Conservation (phyloP, 2,329 filamentous ascomycete species). For the Exophiala oligosperma region DNA sequence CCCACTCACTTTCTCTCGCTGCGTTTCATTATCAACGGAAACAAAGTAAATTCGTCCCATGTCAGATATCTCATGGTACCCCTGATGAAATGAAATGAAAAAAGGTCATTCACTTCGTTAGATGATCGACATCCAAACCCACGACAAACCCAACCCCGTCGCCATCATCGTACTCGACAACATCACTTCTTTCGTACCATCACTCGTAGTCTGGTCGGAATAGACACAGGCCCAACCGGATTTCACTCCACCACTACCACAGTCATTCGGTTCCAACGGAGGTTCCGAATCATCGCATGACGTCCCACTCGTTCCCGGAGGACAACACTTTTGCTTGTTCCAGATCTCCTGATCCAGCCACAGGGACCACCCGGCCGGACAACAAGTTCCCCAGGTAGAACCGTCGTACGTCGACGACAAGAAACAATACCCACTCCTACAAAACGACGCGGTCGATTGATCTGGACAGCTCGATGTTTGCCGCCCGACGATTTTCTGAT, state of each 20-base stretch:
- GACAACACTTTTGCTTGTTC: conserved; percentile 21
- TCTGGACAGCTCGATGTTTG: conserved; percentile 16
- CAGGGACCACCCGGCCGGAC: conserved; percentile 17
- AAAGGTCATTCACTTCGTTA: too few relatives aligned
- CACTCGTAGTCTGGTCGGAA: conserved; percentile 5
- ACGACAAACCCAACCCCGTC: too few relatives aligned
- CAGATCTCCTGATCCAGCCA: conserved; percentile 14
- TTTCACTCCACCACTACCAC: conserved; percentile 13
- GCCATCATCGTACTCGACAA: too few relatives aligned
- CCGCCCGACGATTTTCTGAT: conserved; percentile 4
- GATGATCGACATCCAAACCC: too few relatives aligned
- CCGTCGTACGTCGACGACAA: conserved; percentile 10
- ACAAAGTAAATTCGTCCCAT: too few relatives aligned
- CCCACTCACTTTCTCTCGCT: too few relatives aligned
- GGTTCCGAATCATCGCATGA: conserved; percentile 14
- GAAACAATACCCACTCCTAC: conserved; percentile 19
- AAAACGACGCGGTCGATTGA: conserved; percentile 15
- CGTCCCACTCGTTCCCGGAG: conserved; percentile 1
- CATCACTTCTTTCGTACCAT: not conserved
- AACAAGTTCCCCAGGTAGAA: conserved; percentile 21
- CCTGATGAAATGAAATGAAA: too few relatives aligned
- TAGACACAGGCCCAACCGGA: conserved; percentile 26
- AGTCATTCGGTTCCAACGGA: conserved; percentile 16
- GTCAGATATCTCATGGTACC: too few relatives aligned
- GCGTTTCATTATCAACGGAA: too few relatives aligned